Conservation (phyloP, 2,329 filamentous ascomycete genomes). For the Xylaria polymorpha region DNA sequence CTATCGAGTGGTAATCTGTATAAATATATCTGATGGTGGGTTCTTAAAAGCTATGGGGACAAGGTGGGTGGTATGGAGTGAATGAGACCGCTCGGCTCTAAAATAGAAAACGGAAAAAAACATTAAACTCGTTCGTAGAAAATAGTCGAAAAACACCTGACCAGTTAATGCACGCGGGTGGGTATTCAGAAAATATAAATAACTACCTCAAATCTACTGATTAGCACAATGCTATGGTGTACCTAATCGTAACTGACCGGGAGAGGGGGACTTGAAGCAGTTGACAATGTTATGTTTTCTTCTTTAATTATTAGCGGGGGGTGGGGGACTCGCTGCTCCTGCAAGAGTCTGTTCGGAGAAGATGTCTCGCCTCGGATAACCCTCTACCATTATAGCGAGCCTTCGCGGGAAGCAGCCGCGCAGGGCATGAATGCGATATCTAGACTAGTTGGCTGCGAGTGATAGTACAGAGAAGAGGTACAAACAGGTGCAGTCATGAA, state of each 20-base stretch:
- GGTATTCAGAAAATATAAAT: conserved; percentile 17
- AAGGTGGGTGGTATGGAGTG: conserved; percentile 5
- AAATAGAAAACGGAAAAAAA: conserved; percentile 27
- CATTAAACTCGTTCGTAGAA: conserved; percentile 16
- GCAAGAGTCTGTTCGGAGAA: too few species aligned
- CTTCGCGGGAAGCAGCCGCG: not conserved
- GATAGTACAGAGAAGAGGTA: conserved; percentile 32
- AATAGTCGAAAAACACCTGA: conserved; percentile 7
- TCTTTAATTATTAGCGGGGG: not conserved
- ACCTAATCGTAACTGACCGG: not conserved
- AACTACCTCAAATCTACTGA: not conserved
- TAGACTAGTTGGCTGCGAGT: conserved; percentile 22
- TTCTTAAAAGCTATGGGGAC: not conserved
- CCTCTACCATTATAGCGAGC: conserved; percentile 13
- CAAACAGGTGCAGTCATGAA: conserved; percentile 14
- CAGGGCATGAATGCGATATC: conserved; percentile 12
- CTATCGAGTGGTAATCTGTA: conserved; percentile 27
- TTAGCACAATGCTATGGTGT: not conserved
- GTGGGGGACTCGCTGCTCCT: too few species aligned
- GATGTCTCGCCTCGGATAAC: too few species aligned
- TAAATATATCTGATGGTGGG: conserved; percentile 18
- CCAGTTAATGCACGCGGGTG: conserved; percentile 18
- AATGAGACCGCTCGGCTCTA: conserved; percentile 28
- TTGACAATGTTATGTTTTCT: not conserved
- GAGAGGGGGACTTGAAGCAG: not conserved